Base-by-base conservation (phyloP, 495 filamentous ascomycete species). In the Penicillium pulvis region DNA sequence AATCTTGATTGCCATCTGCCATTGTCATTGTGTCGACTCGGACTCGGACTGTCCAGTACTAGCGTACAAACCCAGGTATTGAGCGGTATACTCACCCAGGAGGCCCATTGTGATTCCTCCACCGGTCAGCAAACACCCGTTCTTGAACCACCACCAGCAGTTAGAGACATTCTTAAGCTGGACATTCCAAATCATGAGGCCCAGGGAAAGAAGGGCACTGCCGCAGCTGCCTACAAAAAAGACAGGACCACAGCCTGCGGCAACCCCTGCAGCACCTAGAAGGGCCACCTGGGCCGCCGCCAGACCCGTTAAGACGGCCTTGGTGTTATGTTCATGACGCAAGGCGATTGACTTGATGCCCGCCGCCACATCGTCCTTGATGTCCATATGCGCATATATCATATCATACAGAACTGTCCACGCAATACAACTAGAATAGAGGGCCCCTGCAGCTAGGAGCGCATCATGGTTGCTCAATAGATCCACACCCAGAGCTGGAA, bases 331-430 rank as follows among this genome's bases (percentile, higher is more conserved):
- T 58, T 95, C 90, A 64, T 98, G 92, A 68, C 88, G 87, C 23
- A 98, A 81, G 17, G 90, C 93, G 68, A 97, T 98, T 62, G 88
- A 92, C 77, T 97, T 98, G 75, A 98, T 96, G 1, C 94, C 94
- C 0, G 90, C 93, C 69, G 90, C 90, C 33, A 85, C 84, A 69
- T 98, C 94, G 64, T 98, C 94, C 67, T 88, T 90, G 70, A 98
- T 93, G 61, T 98, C 94, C 89, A 97, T 97, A 74, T 97, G 93
- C 33, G 95, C 94, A 74, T 98, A 98, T 19, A 98, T 96, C 88
- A 96, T 97, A 75, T 98, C 94, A 66, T 98, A 98, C 56, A 97
- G 70, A 43, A 98, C 84, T 10, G 94, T 97, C 94, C 94, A 98
- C 1, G 92, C 86, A 26, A 96, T 79, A 66, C 93, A 96, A 60